Base-by-base conservation (phyloP, 2,329 filamentous ascomycete genomes). In the Curvularia eragrostidis region DNA sequence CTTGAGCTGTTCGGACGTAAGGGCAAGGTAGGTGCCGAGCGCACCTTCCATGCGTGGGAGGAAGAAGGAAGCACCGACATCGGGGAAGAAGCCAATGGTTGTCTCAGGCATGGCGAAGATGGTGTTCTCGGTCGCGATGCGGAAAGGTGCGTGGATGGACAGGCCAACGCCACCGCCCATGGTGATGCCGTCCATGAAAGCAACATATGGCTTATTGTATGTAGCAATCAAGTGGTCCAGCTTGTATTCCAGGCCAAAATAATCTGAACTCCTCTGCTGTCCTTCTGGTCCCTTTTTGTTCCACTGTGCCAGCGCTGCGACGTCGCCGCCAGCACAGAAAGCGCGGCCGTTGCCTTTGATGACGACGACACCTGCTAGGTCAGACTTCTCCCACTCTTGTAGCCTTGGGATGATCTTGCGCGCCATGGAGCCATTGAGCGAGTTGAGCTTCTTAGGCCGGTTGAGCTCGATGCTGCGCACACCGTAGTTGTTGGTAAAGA, bases 51-150 rank as follows among this genome's bases (percentile, higher is more conserved):
- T 88, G 62, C 93, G 86, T 15, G 95, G 91, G 52, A 99, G 83
- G 83, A 98, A 98, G 82, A 98, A 99, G 10, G 91, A 96, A 30
- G 90, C 96, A 60, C 95, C 95, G 48, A 99, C 95, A 72, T 99
- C 96, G 6, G 96, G 95, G 84, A 99, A 99, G 83, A 98, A 97
- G 38, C 95, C 95, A 73, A 99, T 99, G 8, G 88, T 96, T 3
- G 95, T 99, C 81, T 99, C 95, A 28, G 95, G 95, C 95, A 99
- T 99, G 67, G 96, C 93, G 72, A 99, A 98, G 47, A 96, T 80
- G 5, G 95, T 99, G 74, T 89, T 90, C 80, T 99, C 95, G 2
- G 95, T 99, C 36, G 95, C 95, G 74, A 99, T 96, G 59, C 95
- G 86, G 84, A 99, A 94, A 3, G 95, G 96, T 2, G 95, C 94